These are phyloP conservation scores for Boletellus emodensis DNA, from an alignment of 768 basidiomycete genomes.

Conservation along the genomic window DNA sequence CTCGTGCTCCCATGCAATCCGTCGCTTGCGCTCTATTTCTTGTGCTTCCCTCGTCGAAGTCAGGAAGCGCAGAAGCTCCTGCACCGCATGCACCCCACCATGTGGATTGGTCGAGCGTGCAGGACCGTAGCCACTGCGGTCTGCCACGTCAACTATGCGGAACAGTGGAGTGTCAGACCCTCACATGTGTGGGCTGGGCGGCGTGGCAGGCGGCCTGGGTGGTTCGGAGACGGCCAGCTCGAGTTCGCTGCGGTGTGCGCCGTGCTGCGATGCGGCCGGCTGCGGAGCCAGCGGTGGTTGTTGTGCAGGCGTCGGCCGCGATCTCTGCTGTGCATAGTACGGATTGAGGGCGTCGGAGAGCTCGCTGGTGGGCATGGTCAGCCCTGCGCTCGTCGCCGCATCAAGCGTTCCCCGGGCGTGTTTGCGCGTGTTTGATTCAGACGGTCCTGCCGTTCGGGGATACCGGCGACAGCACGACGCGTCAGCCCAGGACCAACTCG, in stretches of 20 bases:
- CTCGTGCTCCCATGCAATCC: slow-evolving; percentile 65
- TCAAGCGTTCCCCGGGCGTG: slow-evolving; percentile 9
- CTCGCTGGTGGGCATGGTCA: slow-evolving; percentile 61
- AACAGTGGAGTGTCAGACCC: slow-evolving; percentile 11
- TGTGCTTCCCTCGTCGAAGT: slow-evolving; percentile 56
- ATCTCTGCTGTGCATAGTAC: slow-evolving; percentile 45
- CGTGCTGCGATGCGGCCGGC: slow-evolving; percentile 37
- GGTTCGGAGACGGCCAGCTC: slow-evolving; percentile 55
- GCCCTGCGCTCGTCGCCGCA: background rate
- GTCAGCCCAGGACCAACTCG: slow-evolving; percentile 30
- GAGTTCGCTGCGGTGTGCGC: slow-evolving; percentile 61
- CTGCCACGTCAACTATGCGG: background rate
- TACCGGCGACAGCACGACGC: slow-evolving; percentile 30
- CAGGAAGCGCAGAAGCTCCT: slow-evolving; percentile 58
- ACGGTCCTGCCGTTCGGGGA: slow-evolving; percentile 23
- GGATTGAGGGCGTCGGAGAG: slow-evolving; percentile 79
- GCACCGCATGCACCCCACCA: slow-evolving; percentile 43
- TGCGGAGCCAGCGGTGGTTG: slow-evolving; percentile 27
- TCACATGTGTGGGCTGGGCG: slow-evolving; percentile 38
- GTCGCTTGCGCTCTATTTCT: slow-evolving; percentile 55
- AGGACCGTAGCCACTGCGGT: slow-evolving; percentile 8
- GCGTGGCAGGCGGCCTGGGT: slow-evolving; percentile 21
- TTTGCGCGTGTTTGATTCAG: slow-evolving; percentile 31
- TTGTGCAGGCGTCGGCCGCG: slow-evolving; percentile 24
- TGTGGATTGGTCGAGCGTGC: slow-evolving; percentile 28